phyloP scores from a whole-genome alignment of 2,329 filamentous ascomycete species.

The Ilyonectria sp. region DNA sequence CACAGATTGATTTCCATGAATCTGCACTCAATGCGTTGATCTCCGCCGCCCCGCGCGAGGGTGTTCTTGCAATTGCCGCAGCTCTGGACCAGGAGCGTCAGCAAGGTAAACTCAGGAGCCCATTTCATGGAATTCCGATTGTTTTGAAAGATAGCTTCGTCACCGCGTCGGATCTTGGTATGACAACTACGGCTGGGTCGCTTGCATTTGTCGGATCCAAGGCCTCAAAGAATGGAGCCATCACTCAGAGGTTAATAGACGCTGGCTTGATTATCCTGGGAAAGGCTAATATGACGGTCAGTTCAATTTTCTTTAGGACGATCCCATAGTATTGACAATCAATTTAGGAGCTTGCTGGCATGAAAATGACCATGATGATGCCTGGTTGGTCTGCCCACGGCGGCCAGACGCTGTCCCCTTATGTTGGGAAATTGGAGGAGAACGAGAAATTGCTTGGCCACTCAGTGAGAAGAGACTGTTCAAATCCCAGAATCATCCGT shows the following conservation, averaged over 20 bases:
- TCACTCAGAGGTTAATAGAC: conserved; percentile 24
- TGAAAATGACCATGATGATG: conserved; percentile 12
- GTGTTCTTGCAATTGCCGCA: conserved; percentile 15
- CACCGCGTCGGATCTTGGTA: conserved; percentile 21
- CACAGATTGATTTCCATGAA: conserved; percentile 30
- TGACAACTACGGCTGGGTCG: conserved; percentile 33
- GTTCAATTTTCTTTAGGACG: not conserved
- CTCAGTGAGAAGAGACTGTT: conserved; percentile 31
- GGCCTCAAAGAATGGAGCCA: conserved; percentile 26
- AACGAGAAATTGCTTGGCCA: conserved; percentile 29
- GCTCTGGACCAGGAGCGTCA: conserved; percentile 33
- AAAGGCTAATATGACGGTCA: conserved; percentile 33
- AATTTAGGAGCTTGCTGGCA: conserved; percentile 17
- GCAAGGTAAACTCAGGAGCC: conserved; percentile 16
- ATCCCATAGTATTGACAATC: not conserved
- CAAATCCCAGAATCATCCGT: not conserved
- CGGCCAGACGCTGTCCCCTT: conserved; percentile 49
- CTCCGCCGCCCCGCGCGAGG: conserved; percentile 11
- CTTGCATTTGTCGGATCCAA: conserved; percentile 32
- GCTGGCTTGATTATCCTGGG: conserved; percentile 32
- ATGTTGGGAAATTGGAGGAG: conserved; percentile 41
- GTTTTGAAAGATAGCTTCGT: conserved; percentile 36
- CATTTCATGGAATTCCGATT: conserved; percentile 40
- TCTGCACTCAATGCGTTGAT: conserved; percentile 34
- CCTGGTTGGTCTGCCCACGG: conserved; percentile 30